These are phyloP conservation scores for Ascochyta koolunga DNA, from an alignment of 2,329 filamentous ascomycete genomes.

Conservation along the genomic window DNA sequence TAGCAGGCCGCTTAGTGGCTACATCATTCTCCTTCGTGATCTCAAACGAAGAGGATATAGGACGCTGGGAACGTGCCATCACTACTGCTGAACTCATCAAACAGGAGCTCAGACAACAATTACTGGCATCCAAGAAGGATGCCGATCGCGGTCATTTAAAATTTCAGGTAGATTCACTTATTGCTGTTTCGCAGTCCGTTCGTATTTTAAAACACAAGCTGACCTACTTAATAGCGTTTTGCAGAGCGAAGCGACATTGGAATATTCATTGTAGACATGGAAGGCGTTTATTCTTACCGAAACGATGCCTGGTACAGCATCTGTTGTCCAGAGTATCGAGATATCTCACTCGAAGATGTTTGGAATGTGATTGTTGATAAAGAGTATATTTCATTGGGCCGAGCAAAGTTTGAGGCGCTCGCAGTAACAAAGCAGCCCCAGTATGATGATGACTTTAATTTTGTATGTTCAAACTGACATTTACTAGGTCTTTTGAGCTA, in stretches of 20 bases:
- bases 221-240: background rate
- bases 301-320: constrained; percentile 50
- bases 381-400: constrained; percentile 16
- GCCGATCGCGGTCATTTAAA: constrained; percentile 31
- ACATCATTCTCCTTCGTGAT: constrained; percentile 50
- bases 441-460: background rate
- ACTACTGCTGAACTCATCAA: constrained; percentile 26
- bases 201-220: background rate
- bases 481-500: constrained; percentile 43
- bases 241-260: constrained; percentile 41
- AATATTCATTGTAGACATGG: constrained; percentile 45
- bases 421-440: constrained; percentile 26
- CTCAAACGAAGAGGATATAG: constrained; percentile 47
- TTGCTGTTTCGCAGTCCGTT: background rate
- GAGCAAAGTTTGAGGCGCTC: constrained; percentile 23
- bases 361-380: constrained; percentile 30
- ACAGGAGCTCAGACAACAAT: constrained; percentile 13
- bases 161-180: constrained; percentile 32
- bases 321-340: constrained; percentile 22
- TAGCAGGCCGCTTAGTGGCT: constrained; percentile 45
- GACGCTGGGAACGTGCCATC: constrained; percentile 43
- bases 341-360: constrained; percentile 23
- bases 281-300: constrained; percentile 44
- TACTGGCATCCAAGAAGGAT: constrained; percentile 31
- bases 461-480: too few species aligned